These are phyloP conservation scores for Podila clonocystis DNA, from an alignment of 192 early-diverging fungal genomes.

Conservation along the genomic window DNA sequence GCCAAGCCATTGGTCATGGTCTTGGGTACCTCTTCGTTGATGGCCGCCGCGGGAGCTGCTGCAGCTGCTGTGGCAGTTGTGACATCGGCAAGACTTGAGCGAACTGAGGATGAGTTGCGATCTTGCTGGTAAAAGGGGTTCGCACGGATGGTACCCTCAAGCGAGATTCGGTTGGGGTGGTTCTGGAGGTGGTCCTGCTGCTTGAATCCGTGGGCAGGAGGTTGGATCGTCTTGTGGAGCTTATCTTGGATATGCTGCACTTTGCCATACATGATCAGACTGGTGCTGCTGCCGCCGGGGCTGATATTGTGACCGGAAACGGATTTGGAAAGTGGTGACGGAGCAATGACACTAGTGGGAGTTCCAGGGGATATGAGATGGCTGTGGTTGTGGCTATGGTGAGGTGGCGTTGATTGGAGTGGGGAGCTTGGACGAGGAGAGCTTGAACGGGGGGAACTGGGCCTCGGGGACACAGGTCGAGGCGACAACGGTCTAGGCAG, in stretches of 20 bases:
- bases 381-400: conserved; percentile 17
- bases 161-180: conserved; percentile 37
- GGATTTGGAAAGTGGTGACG: conserved; percentile 37
- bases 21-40: not conserved
- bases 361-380: conserved; percentile 4
- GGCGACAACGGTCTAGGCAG: conserved; percentile 19
- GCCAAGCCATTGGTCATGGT: not conserved
- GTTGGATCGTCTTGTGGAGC: conserved; percentile 27
- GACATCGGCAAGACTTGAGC: conserved; percentile 43
- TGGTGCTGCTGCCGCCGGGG: conserved; percentile 31
- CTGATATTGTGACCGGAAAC: conserved; percentile 23
- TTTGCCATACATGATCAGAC: conserved; percentile 38
- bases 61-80: conserved; percentile 20
- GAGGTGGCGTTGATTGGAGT: conserved; percentile 16
- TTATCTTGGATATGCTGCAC: conserved; percentile 30
- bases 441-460: conserved; percentile 23
- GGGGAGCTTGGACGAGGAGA: conserved; percentile 28
- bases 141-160: conserved; percentile 49
- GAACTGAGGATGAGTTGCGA: conserved; percentile 32
- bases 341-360: conserved; percentile 12
- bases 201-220: conserved; percentile 37
- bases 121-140: conserved; percentile 52
- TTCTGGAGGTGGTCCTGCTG: conserved; percentile 45
- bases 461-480: conserved; percentile 24
- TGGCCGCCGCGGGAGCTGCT: conserved; percentile 3